A percentile compares a stretch with the other conserved stretches of the same genome.
phyloP scores from a whole-genome alignment of 2,329 filamentous ascomycete species.

The Colletotrichum acutatum region DNA sequence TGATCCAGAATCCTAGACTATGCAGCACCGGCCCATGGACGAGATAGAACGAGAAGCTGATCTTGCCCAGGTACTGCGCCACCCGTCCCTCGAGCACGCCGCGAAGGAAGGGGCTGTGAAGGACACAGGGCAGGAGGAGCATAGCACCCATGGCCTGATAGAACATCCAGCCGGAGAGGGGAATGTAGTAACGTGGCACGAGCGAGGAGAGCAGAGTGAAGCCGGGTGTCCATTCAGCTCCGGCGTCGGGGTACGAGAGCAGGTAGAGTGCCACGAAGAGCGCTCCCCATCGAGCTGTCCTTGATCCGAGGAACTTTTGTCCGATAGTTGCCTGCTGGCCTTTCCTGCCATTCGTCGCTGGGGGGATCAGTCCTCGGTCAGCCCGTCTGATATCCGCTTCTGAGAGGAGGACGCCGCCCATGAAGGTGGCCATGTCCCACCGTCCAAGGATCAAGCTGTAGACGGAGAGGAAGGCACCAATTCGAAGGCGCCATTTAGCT shows the following conservation, averaged over 20 bases:
- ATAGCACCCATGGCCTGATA: conserved; percentile 51
- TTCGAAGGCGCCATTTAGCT: conserved; percentile 45
- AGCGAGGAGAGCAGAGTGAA: conserved; percentile 47
- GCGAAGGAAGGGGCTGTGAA: conserved; percentile 45
- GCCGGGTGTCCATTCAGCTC: conserved; percentile 51
- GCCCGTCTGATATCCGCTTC: conserved; percentile 48
- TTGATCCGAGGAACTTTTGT: conserved; percentile 31
- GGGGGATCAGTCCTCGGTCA: conserved; percentile 35
- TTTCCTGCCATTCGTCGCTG: conserved; percentile 20
- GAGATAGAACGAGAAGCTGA: conserved; percentile 56
- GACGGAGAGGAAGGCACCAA: conserved; percentile 43
- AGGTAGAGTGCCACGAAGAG: conserved; percentile 49
- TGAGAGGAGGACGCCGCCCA: conserved; percentile 50
- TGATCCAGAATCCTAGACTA: conserved; percentile 44
- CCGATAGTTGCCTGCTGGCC: conserved; percentile 21
- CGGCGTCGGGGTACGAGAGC: conserved; percentile 52
- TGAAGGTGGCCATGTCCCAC: conserved; percentile 54
- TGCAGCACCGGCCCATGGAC: conserved; percentile 47
- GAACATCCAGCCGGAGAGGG: conserved; percentile 52
- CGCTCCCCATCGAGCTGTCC: conserved; percentile 41
- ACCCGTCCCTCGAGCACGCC: conserved; percentile 43
- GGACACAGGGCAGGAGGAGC: conserved; percentile 47
- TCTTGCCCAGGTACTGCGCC: conserved; percentile 51
- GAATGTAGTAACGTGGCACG: conserved; percentile 49
- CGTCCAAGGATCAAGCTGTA: conserved; percentile 49